phyloP scores from a whole-genome alignment of 164 flowering plant genomes.

The Kingdonia uniflora region DNA sequence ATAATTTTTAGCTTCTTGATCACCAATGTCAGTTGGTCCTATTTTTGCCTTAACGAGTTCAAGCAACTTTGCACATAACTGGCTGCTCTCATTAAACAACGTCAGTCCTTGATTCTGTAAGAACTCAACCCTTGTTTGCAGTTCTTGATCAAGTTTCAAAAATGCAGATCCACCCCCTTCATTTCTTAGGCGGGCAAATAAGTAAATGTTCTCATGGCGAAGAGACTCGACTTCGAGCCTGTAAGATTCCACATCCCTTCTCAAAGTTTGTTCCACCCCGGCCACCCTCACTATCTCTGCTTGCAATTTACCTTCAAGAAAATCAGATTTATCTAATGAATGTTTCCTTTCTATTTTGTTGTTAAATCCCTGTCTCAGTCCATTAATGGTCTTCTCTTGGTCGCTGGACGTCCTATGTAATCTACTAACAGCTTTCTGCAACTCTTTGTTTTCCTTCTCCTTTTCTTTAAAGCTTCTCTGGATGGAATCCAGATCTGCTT shows the following conservation, averaged over 20 bases:
- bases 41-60: slow-evolving; percentile 35
- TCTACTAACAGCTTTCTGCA: slow-evolving; percentile 58
- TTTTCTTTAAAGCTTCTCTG: slow-evolving; percentile 52
- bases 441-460: slow-evolving; percentile 64
- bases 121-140: slow-evolving; percentile 34
- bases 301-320: slow-evolving; percentile 35
- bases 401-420: slow-evolving; percentile 63
- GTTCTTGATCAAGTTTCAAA: slow-evolving; percentile 64
- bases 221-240: slow-evolving; percentile 66
- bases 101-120: slow-evolving; percentile 65
- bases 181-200: slow-evolving; percentile 48
- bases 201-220: slow-evolving; percentile 61
- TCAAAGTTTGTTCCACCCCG: slow-evolving; percentile 62
- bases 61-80: slow-evolving; percentile 47
- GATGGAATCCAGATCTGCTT: slow-evolving; percentile 45
- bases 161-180: slow-evolving; percentile 22
- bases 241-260: slow-evolving; percentile 69
- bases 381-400: slow-evolving; percentile 78
- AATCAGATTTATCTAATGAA: slow-evolving; percentile 30
- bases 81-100: slow-evolving; percentile 46
- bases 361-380: slow-evolving; percentile 44
- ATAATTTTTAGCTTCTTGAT: slow-evolving; percentile 15
- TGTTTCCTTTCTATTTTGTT: slow-evolving; percentile 36
- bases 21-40: slow-evolving; percentile 16
- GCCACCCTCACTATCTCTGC: slow-evolving; percentile 48